These are phyloP conservation scores for Dipodascus albidus DNA, from an alignment of 805 yeast genomes.

Conservation along the genomic window DNA sequence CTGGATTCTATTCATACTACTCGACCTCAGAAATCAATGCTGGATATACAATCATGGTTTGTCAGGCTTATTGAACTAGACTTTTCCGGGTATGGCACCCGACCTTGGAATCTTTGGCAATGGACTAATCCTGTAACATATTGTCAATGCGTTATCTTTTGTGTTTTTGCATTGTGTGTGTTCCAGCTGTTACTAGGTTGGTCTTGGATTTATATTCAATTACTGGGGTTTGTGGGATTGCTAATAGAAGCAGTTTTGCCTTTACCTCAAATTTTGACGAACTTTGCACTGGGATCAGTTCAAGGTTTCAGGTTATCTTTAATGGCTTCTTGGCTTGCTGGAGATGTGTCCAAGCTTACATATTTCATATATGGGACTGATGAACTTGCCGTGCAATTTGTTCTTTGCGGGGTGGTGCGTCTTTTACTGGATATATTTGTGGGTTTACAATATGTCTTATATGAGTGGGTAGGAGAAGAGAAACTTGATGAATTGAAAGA, in stretches of 20 bases:
- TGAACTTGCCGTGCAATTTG: conserved; percentile 17
- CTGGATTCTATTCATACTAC: background rate
- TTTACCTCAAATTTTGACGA: conserved; percentile 52
- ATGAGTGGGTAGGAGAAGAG: conserved; percentile 4
- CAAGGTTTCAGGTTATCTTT: conserved; percentile 72
- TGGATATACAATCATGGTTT: background rate
- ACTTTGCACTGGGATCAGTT: conserved; percentile 63
- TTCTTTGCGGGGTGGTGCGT: conserved; percentile 18
- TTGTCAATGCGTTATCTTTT: conserved; percentile 50
- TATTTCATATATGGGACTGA: conserved; percentile 11
- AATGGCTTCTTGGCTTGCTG: conserved; percentile 77
- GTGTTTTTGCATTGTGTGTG: conserved; percentile 31
- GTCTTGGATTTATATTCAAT: conserved; percentile 31
- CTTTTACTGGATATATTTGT: conserved; percentile 15
- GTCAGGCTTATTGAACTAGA: conserved; percentile 23
- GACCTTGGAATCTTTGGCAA: conserved; percentile 69
- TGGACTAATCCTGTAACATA: conserved; percentile 53
- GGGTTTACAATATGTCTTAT: conserved; percentile 19
- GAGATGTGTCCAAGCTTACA: conserved; percentile 57
- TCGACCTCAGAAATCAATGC: background rate
- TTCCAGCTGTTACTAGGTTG: conserved; percentile 32
- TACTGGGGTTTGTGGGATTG: conserved; percentile 52
- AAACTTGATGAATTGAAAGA: background rate
- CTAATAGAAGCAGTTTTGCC: conserved; percentile 35
- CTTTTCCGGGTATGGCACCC: background rate